Evolutionary conservation across 75 land plant genomes (phyloP), one percentile per base, ranked within the genome.

Genomic region (Gnetum montanum): DNA sequence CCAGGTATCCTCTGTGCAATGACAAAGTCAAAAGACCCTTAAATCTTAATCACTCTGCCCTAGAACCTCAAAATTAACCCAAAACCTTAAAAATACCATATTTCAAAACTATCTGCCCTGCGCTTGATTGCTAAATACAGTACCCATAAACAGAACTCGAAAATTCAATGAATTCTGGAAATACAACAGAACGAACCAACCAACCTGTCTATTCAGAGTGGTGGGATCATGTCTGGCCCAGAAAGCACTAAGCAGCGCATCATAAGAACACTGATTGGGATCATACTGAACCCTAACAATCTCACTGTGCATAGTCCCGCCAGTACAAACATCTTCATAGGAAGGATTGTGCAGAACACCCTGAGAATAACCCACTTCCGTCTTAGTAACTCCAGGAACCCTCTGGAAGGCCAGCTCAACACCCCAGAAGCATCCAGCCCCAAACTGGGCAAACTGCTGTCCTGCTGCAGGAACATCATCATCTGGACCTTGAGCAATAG

Each of bases 351-450:
- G 80, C 31, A 70, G 0, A 7, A 31, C 23, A 34, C 97, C 97
- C 63, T 88, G 54, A 30, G 78, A 59, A 55, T 92, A 92, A 12
- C 97, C 97, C 2, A 92, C 97, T 60, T 92, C 97, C 0, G 97
- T 88, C 49, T 67, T 78, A 25, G 69, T 74, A 24, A 88, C 94
- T 4, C 97, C 97, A 0, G 94, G 74, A 1, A 88, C 76, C 41
- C 97, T 73, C 77, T 92, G 97, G 53, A 67, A 92, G 2, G 81
- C 85, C 29, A 92, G 71, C 64, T 92, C 97, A 22, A 92, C 97
- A 11, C 94, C 89, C 97, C 97, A 92, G 60, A 92, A 92, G 57
- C 94, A 88, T 0, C 94, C 94, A 8, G 89, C 94, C 15, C 90
- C 94, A 59, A 88, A 88, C 59, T 80, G 77, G 0, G 94, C 89